A percentile compares a stretch with the other conserved stretches of the same genome.
phyloP scores from a whole-genome alignment of 1,139 yeast species.

The Suhomyces bolitotheri region DNA sequence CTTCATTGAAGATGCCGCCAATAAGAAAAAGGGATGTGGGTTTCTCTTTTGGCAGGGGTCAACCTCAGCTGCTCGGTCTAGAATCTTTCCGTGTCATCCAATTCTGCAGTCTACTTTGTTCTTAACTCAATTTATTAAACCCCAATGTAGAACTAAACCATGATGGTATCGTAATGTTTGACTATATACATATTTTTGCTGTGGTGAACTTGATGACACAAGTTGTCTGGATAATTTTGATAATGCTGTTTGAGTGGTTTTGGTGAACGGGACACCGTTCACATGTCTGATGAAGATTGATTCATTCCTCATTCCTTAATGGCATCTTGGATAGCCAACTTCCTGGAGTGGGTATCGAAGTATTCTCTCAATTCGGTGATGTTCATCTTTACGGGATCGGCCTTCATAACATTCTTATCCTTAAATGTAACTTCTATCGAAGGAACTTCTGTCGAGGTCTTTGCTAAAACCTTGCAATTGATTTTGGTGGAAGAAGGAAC shows the following conservation, averaged over 20 bases:
- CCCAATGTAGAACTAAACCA: constrained; percentile 8
- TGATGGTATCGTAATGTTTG: constrained; percentile 1
- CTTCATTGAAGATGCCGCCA: too few species aligned
- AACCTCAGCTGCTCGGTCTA: too few species aligned
- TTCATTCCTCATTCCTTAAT: constrained; percentile 36
- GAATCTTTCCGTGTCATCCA: too few species aligned
- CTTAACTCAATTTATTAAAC: too few species aligned
- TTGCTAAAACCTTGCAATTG: constrained; percentile 55
- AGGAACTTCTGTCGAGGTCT: constrained; percentile 50
- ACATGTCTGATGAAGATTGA: too few species aligned
- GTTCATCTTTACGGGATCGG: constrained; percentile 59
- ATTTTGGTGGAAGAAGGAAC: constrained; percentile 70
- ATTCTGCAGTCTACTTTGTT: too few species aligned
- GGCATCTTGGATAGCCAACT: constrained; percentile 65
- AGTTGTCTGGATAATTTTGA: too few species aligned
- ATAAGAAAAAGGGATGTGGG: too few species aligned
- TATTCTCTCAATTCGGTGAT: constrained; percentile 56
- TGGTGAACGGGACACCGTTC: too few species aligned
- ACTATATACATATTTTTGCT: constrained; percentile 8
- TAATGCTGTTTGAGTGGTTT: too few species aligned
- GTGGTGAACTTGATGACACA: too few species aligned
- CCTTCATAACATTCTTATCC: constrained; percentile 71
- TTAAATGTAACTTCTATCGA: constrained; percentile 73
- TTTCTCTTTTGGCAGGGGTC: too few species aligned
- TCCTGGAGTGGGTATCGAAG: constrained; percentile 72